Evolutionary conservation across 2,329 filamentous ascomycete species (phyloP).

Genomic region (Colletotrichum cuscutae): DNA sequence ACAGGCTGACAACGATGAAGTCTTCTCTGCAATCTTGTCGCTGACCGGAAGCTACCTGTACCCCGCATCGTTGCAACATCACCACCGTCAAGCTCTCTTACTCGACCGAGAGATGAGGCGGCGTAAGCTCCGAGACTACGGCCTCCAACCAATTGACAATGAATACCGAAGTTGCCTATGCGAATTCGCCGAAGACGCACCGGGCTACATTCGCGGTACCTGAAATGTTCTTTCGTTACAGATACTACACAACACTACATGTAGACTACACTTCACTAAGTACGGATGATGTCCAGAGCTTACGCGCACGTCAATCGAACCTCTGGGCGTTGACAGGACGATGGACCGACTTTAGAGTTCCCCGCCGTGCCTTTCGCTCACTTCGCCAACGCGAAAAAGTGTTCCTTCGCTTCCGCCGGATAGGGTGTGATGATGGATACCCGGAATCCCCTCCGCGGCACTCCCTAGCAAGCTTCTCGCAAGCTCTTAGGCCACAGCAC

Average conservation of each 20-base stretch:
- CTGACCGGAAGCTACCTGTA: background rate
- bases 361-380: background rate
- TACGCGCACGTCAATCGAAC: background rate
- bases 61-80: background rate
- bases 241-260: too few relatives aligned
- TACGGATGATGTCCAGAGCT: background rate
- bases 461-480: background rate
- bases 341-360: background rate
- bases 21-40: background rate
- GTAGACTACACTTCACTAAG: too few relatives aligned
- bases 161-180: too few relatives aligned
- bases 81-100: background rate
- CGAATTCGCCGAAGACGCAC: too few relatives aligned
- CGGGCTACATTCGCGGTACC: too few relatives aligned
- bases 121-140: background rate
- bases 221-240: too few relatives aligned
- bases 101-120: background rate
- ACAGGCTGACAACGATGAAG: background rate
- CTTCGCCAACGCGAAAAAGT: background rate
- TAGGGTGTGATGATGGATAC: background rate
- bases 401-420: background rate
- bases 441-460: background rate
- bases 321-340: background rate
- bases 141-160: too few relatives aligned
- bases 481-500: background rate